phyloP scores from a whole-genome alignment of 164 flowering plant species.

The Chimonanthus salicifolius region DNA sequence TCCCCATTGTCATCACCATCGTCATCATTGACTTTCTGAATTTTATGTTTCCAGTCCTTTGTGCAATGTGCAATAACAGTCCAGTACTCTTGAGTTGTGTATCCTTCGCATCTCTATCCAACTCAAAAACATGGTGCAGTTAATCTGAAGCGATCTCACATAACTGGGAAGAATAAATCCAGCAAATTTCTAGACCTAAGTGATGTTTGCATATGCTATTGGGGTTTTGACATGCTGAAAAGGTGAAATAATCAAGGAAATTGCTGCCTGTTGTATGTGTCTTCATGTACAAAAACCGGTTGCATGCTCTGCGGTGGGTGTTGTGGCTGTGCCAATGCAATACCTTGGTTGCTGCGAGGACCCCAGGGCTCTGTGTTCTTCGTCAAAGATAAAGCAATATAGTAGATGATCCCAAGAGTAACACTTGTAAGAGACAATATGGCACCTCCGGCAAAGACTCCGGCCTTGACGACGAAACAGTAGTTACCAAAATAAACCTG shows the following conservation, averaged over 20 bases:
- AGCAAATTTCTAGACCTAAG: not conserved
- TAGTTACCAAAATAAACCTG: slow-evolving; percentile 50
- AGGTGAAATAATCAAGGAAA: slow-evolving; percentile 27
- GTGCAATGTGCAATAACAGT: too few species aligned
- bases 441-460: slow-evolving; percentile 83
- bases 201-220: slow-evolving; percentile 11
- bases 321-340: slow-evolving; percentile 80
- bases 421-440: slow-evolving; percentile 58
- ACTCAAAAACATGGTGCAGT: not conserved
- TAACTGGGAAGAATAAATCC: not conserved
- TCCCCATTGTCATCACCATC: too few species aligned
- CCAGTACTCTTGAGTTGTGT: too few species aligned
- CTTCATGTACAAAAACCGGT: slow-evolving; percentile 87
- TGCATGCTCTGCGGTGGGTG: slow-evolving; percentile 37
- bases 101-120: not conserved
- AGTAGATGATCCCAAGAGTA: slow-evolving; percentile 59
- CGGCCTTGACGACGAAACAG: slow-evolving; percentile 87
- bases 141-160: not conserved
- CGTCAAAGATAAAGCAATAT: slow-evolving; percentile 33
- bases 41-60: too few species aligned
- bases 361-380: slow-evolving; percentile 33
- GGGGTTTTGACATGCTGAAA: not conserved
- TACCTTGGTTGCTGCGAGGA: slow-evolving; percentile 28
- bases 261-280: slow-evolving; percentile 74
- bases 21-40: too few species aligned